phyloP scores from a whole-genome alignment of 139 green algal genomes.

The Closterium sp. region DNA sequence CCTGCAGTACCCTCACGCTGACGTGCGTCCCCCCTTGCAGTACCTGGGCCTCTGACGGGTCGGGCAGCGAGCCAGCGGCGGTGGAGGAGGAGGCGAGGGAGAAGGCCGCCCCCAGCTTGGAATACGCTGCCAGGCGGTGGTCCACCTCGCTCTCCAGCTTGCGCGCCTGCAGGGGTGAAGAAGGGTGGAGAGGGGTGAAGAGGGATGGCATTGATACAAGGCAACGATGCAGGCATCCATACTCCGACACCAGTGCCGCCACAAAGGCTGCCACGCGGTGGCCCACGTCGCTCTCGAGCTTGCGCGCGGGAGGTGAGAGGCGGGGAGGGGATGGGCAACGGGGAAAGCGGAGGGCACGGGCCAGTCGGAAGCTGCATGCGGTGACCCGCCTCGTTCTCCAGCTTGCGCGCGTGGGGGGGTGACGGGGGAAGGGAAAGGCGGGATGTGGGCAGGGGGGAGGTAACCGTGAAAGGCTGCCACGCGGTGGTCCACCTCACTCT shows the following conservation, averaged over 20 bases:
- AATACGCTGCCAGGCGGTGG: conserved; percentile 3
- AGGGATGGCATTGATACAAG: too few species aligned
- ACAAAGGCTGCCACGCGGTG: not conserved
- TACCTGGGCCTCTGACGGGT: conserved; percentile 10
- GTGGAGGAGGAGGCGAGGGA: not conserved
- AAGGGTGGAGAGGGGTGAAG: too few species aligned
- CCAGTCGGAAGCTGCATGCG: not conserved
- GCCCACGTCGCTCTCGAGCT: conserved; percentile 7
- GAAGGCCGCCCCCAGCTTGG: conserved; percentile 9
- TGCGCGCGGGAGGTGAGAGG: not conserved
- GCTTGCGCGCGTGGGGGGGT: not conserved
- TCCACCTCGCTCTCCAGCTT: conserved; percentile 24
- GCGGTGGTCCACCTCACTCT: conserved; percentile 7
- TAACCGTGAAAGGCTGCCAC: not conserved
- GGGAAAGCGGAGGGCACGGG: too few species aligned
- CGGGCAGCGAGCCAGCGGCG: not conserved
- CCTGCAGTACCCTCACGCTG: too few species aligned
- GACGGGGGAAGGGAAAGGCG: too few species aligned
- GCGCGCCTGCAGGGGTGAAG: conserved; percentile 1
- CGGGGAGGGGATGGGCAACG: too few species aligned
- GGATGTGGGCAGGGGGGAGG: too few species aligned
- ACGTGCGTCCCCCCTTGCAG: too few species aligned
- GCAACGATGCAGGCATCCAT: too few species aligned
- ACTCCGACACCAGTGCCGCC: too few species aligned
- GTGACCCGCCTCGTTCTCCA: conserved; percentile 7